A percentile compares a stretch with the other conserved stretches of the same genome.
These are phyloP conservation scores for Oryza officinalis DNA, from an alignment of 176 grass and related monocot species.

Conservation along the genomic window DNA sequence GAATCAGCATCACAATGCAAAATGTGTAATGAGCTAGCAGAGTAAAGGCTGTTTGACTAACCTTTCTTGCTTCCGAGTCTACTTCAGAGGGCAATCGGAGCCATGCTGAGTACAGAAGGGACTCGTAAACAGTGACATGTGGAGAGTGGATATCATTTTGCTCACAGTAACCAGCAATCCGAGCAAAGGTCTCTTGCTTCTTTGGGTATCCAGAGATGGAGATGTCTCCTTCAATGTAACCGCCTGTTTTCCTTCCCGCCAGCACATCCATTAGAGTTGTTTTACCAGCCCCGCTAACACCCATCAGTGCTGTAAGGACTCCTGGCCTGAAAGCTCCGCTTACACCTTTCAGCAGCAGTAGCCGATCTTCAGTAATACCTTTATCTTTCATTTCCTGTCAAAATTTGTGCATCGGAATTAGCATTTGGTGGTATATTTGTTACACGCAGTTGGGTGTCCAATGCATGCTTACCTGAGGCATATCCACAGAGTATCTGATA, in stretches of 20 bases:
- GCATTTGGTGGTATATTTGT: conserved; percentile 9
- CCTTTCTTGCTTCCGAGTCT: conserved; percentile 75
- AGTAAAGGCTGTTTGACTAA: conserved; percentile 25
- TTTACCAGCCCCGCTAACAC: conserved; percentile 88
- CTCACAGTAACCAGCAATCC: conserved; percentile 91
- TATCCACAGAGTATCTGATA: conserved; percentile 86
- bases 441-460: background rate
- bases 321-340: conserved; percentile 90
- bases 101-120: conserved; percentile 93
- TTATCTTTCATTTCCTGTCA: conserved; percentile 88
- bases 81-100: conserved; percentile 79
- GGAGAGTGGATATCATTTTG: conserved; percentile 98
- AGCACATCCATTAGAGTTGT: conserved; percentile 97
- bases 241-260: conserved; percentile 85
- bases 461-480: conserved; percentile 71
- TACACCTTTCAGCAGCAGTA: conserved; percentile 81
- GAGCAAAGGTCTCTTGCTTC: conserved; percentile 94
- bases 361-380: conserved; percentile 59
- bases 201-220: conserved; percentile 91
- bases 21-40: background rate
- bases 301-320: conserved; percentile 95
- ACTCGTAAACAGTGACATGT: conserved; percentile 92
- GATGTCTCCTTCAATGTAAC: conserved; percentile 86
- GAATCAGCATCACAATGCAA: conserved; percentile 1
- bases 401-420: conserved; percentile 23